phyloP scores from a whole-genome alignment of 257 asterid genomes.

The Voacanga thouarsii region DNA sequence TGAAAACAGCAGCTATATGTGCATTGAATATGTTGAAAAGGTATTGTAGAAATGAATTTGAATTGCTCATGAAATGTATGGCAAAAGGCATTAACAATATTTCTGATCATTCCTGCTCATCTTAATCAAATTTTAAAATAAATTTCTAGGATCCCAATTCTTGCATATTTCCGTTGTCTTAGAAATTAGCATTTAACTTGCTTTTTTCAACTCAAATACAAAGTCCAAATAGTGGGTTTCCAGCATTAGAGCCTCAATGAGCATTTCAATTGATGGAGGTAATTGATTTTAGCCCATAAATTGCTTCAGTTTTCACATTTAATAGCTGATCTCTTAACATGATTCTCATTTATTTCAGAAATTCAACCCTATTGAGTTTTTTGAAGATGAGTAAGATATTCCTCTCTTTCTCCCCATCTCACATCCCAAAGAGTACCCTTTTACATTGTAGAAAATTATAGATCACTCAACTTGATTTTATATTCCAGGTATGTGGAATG shows the following conservation, averaged over 20 bases:
- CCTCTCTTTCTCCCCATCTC: too few relatives aligned
- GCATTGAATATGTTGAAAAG: too few relatives aligned
- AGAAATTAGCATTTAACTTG: background rate
- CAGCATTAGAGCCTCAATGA: constrained; percentile 57
- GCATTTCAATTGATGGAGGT: constrained; percentile 59
- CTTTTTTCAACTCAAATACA: constrained; percentile 5
- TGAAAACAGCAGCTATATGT: too few relatives aligned
- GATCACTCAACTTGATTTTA: too few relatives aligned
- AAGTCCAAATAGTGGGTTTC: constrained; percentile 49
- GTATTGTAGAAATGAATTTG: too few relatives aligned
- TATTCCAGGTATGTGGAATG: too few relatives aligned
- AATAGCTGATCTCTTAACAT: too few relatives aligned
- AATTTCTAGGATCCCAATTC: background rate
- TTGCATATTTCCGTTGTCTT: background rate
- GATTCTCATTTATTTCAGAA: constrained; percentile 23
- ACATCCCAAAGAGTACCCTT: too few relatives aligned
- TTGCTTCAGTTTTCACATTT: background rate
- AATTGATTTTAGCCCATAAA: background rate
- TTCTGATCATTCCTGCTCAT: background rate
- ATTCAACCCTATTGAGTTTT: constrained; percentile 52
- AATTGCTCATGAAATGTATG: too few relatives aligned
- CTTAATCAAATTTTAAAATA: background rate
- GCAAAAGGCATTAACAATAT: too few relatives aligned
- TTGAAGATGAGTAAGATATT: constrained; percentile 43
- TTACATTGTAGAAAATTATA: too few relatives aligned